These are phyloP conservation scores for Cercospora beticola DNA, from an alignment of 2,329 filamentous ascomycete species.

Conservation along the genomic window DNA sequence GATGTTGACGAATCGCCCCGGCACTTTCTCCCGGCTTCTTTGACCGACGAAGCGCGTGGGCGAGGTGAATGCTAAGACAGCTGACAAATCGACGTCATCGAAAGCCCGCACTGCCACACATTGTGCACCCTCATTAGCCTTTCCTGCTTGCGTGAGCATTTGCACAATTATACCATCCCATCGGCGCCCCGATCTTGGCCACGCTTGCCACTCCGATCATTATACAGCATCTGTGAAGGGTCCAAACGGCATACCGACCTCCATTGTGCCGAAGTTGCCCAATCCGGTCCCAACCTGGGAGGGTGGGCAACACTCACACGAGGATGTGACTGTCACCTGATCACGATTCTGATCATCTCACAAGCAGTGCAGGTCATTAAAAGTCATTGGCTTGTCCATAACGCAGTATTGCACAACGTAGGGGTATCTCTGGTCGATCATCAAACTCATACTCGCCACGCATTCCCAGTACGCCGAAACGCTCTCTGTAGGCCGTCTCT, in stretches of 20 bases:
- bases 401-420: neutral
- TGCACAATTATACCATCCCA: neutral
- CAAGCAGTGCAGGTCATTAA: neutral
- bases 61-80: neutral
- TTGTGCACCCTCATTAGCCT: neutral
- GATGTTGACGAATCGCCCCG: neutral
- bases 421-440: neutral
- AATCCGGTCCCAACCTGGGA: neutral
- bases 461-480: neutral
- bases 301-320: neutral
- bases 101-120: neutral
- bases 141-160: neutral
- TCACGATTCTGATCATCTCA: neutral
- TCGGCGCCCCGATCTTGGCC: neutral
- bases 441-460: neutral
- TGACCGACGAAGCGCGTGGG: neutral
- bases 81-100: constrained; percentile 2
- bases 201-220: neutral
- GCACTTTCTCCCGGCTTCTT: neutral
- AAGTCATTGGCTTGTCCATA: neutral
- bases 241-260: neutral
- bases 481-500: constrained; percentile 1
- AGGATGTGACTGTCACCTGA: neutral
- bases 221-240: neutral
- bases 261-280: neutral